Conservation (phyloP, 2,329 filamentous ascomycete species). For the Aspergillus candidus region DNA sequence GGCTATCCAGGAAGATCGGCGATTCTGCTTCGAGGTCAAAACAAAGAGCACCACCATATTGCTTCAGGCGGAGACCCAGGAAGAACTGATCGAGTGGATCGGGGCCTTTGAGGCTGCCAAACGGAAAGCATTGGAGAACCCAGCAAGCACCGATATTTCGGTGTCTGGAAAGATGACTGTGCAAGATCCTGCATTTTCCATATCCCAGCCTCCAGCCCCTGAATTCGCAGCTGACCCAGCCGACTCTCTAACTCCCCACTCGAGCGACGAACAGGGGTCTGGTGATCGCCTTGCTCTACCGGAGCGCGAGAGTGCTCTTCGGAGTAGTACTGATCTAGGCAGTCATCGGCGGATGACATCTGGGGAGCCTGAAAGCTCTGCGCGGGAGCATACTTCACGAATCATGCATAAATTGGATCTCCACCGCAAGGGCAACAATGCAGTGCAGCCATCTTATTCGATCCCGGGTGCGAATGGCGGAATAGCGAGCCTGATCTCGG, state of each 20-base stretch:
- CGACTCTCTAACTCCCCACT: constrained; percentile 56
- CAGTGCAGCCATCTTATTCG: constrained; percentile 44
- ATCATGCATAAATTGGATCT: constrained; percentile 92
- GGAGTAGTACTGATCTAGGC: constrained; percentile 68
- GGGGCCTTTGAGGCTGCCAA: constrained; percentile 91
- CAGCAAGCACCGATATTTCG: constrained; percentile 46
- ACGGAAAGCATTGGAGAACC: constrained; percentile 78
- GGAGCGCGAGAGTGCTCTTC: constrained; percentile 53
- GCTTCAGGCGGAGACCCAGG: constrained; percentile 87
- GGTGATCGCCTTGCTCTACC: constrained; percentile 63
- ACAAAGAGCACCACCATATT: constrained; percentile 89
- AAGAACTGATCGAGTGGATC: constrained; percentile 90
- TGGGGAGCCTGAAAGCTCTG: constrained; percentile 56
- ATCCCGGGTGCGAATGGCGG: constrained; percentile 51
- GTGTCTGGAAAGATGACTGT: constrained; percentile 39
- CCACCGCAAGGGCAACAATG: constrained; percentile 66
- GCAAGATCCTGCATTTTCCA: constrained; percentile 75
- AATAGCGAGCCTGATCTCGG: constrained; percentile 78
- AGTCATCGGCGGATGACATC: constrained; percentile 43
- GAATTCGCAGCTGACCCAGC: constrained; percentile 80
- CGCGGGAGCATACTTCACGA: constrained; percentile 71
- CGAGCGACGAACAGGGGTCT: constrained; percentile 49
- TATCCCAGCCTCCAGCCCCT: constrained; percentile 77
- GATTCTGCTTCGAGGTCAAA: constrained; percentile 98
- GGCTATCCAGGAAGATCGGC: constrained; percentile 82